These are phyloP conservation scores for Colletotrichum musae DNA, from an alignment of 2,329 filamentous ascomycete species.

Conservation along the genomic window DNA sequence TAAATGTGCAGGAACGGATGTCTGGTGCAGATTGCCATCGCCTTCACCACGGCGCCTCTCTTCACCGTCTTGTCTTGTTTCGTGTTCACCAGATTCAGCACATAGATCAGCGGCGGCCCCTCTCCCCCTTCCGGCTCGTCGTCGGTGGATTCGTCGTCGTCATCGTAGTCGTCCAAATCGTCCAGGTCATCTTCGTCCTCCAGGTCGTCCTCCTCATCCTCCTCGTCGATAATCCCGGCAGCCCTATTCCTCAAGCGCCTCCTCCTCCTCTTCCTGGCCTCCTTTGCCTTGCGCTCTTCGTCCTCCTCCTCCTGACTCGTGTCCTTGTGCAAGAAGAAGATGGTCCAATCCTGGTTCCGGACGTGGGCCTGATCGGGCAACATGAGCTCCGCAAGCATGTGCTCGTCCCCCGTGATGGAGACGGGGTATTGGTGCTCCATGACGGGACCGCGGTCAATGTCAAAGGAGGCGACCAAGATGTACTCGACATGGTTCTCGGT, in stretches of 20 bases:
- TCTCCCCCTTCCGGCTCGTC: conserved; percentile 80
- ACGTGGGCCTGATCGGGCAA: conserved; percentile 96
- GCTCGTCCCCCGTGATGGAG: conserved; percentile 95
- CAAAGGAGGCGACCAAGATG: conserved; percentile 96
- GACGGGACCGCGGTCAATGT: conserved; percentile 94
- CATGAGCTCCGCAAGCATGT: conserved; percentile 99
- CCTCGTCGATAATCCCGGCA: conserved; percentile 63
- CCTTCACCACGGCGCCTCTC: conserved; percentile 94
- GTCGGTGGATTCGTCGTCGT: conserved; percentile 69
- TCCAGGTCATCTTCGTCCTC: conserved; percentile 60
- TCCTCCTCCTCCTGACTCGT: conserved; percentile 87
- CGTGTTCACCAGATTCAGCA: conserved; percentile 97
- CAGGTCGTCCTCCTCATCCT: conserved; percentile 66
- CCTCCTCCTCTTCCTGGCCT: conserved; percentile 66
- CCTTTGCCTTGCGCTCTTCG: conserved; percentile 73
- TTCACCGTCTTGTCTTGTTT: conserved; percentile 96
- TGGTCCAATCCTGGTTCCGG: conserved; percentile 97
- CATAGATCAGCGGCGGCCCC: conserved; percentile 94
- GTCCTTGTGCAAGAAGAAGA: conserved; percentile 98
- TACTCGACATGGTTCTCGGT: conserved; percentile 97
- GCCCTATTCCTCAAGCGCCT: conserved; percentile 66
- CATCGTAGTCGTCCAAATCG: conserved; percentile 61
- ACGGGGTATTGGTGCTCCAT: conserved; percentile 99
- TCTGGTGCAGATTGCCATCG: conserved; percentile 98
- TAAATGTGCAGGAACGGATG: conserved; percentile 99